Evolutionary conservation across 768 basidiomycete species (phyloP).

Genomic region (Rhizopogon roseolus): DNA sequence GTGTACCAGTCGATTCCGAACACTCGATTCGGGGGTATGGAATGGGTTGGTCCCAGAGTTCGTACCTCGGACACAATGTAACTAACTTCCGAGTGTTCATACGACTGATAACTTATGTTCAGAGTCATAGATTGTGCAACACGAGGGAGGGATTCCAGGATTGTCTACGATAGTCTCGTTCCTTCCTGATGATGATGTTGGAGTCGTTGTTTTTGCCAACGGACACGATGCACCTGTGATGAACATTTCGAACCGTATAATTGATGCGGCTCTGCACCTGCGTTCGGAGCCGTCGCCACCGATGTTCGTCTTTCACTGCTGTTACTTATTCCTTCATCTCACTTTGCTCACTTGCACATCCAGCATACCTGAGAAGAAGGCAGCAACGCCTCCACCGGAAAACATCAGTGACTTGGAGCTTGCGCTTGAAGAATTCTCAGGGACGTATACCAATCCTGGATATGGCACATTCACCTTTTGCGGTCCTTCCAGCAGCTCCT

Average conservation of each 20-base stretch:
- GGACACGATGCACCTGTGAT: conserved; percentile 8
- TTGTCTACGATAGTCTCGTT: conserved; percentile 26
- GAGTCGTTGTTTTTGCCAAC: conserved; percentile 32
- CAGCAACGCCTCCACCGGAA: background rate
- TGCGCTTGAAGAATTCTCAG: conserved; percentile 25
- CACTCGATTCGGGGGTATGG: conserved; percentile 34
- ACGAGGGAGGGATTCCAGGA: conserved; percentile 31
- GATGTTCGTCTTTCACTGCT: conserved; percentile 4
- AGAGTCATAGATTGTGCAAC: conserved; percentile 27
- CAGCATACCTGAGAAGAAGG: background rate
- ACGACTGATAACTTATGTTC: background rate
- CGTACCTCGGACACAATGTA: conserved; percentile 39
- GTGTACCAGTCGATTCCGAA: conserved; percentile 7
- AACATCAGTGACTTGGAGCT: background rate
- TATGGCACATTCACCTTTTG: conserved; percentile 37
- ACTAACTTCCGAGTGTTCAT: background rate
- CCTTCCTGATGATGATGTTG: conserved; percentile 31
- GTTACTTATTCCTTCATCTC: background rate
- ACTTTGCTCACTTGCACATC: background rate
- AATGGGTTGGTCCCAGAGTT: conserved; percentile 36
- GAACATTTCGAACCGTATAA: conserved; percentile 11
- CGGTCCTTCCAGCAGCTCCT: conserved; percentile 16
- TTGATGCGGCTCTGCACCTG: conserved; percentile 19
- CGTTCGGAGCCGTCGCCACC: background rate
- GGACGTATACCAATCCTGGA: conserved; percentile 32